phyloP scores from a whole-genome alignment of 345 rosid genomes.

The Carallia brachiata region DNA sequence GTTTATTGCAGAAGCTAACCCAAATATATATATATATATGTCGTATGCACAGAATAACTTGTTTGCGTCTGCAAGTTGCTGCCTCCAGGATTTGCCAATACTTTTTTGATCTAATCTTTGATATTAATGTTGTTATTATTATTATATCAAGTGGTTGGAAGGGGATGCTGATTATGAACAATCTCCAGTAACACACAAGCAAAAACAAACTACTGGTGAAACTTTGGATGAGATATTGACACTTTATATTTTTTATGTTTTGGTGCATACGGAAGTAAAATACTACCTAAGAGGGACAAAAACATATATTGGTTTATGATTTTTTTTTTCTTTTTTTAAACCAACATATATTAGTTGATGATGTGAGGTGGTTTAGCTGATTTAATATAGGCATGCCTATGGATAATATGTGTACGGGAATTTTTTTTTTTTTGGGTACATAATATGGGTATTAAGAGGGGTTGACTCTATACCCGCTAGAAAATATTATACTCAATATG shows the following conservation, averaged over 20 bases:
- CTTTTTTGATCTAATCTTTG: conserved; percentile 34
- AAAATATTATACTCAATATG: too few species aligned
- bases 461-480: too few species aligned
- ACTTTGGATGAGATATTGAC: conserved; percentile 14
- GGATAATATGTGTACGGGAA: not conserved
- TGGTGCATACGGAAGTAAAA: too few species aligned
- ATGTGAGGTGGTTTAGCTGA: not conserved
- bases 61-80: conserved; percentile 43
- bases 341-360: not conserved
- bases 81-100: conserved; percentile 35
- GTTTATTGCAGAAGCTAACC: conserved; percentile 2
- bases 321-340: too few species aligned
- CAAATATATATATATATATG: not conserved
- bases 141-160: conserved; percentile 20
- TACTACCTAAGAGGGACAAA: too few species aligned
- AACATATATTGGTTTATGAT: not conserved
- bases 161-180: conserved; percentile 8
- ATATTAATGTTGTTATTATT: not conserved
- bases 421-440: too few species aligned
- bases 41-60: conserved; percentile 20
- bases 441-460: too few species aligned
- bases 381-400: not conserved
- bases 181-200: not conserved
- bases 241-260: not conserved
- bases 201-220: not conserved